Base-by-base conservation (phyloP, 1,284 basidiomycete species). In the Lentinus polychrous region DNA sequence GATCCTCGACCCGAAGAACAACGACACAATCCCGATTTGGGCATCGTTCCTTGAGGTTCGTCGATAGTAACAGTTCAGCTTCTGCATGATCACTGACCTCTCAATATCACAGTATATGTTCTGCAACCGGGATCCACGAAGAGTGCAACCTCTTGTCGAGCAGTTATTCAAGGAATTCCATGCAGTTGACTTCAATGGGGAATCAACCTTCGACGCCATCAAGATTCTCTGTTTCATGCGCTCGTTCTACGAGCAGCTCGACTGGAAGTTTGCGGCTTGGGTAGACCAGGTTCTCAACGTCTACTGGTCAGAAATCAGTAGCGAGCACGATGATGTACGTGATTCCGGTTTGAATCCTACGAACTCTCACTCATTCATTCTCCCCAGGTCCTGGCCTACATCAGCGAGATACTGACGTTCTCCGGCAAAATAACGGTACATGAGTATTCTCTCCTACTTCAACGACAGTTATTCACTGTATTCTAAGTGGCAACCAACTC, bases 241-340 rank as follows among this genome's bases (percentile, higher is more conserved):
- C 22, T 73, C 78, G 0, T 78, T 89, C 53, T 84, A 86, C 50
- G 78, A 84, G 57, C 82, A 83, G 52, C 70, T 91, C 8, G 81
- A 81, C 12, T 85, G 89, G 76, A 87, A 89, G 57, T 93, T 91
- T 61, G 66, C 73, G 17, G 75, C 87, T 1, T 93, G 90, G 89
- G 70, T 78, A 4, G 78, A 87, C 48, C 76, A 81, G 36, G 78
- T 82, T 23, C 67, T 87, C 12, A 72, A 78, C 14, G 71, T 82
- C 11, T 84, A 81, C 53, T 93, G 90, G 84, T 64, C 68, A 3
- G 80, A 87, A 52, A 75, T 92, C 39, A 69, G 73, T 48, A 83
- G 83, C 56, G 86, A 90, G 57, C 90, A 91, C 58, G 87, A 89
- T 49, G 89, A 92, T 58, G 86, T 85, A 52, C 51, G 74, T 63